A percentile compares a stretch with the other conserved stretches of the same genome.
These are phyloP conservation scores for Paramecium pentaurelia DNA, from an alignment of 73 alveolate genomes.

Conservation along the genomic window DNA sequence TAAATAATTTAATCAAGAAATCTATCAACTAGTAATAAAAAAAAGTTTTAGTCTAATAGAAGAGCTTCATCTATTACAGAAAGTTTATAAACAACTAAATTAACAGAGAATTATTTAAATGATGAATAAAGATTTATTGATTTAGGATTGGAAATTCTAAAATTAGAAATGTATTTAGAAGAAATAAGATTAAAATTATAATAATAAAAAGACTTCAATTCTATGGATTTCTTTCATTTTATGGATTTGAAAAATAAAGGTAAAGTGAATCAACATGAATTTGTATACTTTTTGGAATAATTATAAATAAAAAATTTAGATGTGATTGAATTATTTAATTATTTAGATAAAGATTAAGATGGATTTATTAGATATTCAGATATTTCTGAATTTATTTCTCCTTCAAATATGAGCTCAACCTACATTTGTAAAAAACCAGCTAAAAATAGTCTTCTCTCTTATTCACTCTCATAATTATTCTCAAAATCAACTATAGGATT, in stretches of 20 bases:
- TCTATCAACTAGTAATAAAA: not conserved
- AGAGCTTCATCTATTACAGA: not conserved
- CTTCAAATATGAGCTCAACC: not conserved
- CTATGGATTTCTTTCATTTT: slow-evolving; percentile 44
- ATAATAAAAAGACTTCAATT: not conserved
- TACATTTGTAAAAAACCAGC: not conserved
- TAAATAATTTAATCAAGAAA: not conserved
- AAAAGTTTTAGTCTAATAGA: not conserved
- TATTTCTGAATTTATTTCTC: not conserved
- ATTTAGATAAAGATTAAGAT: slow-evolving; percentile 25
- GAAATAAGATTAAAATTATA: not conserved
- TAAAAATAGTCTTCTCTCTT: not conserved
- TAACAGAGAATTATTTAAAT: not conserved
- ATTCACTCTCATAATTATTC: slow-evolving; percentile 4
- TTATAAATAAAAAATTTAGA: not conserved
- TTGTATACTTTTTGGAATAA: not conserved
- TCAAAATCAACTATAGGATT: not conserved
- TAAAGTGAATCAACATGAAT: not conserved
- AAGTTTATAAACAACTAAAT: not conserved
- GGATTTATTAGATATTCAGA: slow-evolving; percentile 43
- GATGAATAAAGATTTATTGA: slow-evolving; percentile 20
- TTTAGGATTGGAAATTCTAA: not conserved
- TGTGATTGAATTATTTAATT: not conserved
- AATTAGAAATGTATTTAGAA: slow-evolving; percentile 15
- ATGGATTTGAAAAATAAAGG: slow-evolving; percentile 19